Evolutionary conservation across 108 stramenopile species (phyloP).

Genomic region (Chaetoceros tenuissimus): DNA sequence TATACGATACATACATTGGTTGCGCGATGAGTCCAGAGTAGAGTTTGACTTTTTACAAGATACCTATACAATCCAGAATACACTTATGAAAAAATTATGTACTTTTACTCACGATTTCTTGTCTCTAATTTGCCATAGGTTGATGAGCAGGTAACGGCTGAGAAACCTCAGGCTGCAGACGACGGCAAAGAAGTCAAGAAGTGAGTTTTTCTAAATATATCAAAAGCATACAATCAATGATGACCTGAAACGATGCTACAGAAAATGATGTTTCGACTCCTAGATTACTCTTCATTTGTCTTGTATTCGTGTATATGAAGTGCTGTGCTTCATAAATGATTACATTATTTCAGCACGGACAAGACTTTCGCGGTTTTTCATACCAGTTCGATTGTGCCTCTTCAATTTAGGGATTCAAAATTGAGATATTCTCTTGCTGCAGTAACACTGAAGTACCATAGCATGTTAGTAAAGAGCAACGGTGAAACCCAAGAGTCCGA

Average conservation of each 20-base stretch:
- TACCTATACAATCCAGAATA: neutral
- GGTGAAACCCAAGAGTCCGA: too few species aligned
- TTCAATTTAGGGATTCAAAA: too few species aligned
- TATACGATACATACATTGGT: neutral
- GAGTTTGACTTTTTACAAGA: neutral
- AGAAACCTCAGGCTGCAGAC: conserved; percentile 31
- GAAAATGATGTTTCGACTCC: neutral
- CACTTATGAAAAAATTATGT: neutral
- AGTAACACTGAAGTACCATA: too few species aligned
- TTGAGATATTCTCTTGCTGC: too few species aligned
- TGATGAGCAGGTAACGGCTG: conserved; percentile 55
- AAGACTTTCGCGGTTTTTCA: neutral
- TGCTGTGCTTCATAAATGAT: conserved; percentile 4
- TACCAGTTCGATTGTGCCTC: too few species aligned
- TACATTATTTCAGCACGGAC: neutral
- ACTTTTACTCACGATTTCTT: conserved; percentile 1
- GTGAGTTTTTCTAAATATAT: conserved; percentile 39
- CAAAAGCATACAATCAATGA: neutral
- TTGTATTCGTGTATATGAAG: conserved; percentile 11
- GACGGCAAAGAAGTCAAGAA: conserved; percentile 79
- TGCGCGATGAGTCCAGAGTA: neutral
- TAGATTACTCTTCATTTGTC: neutral
- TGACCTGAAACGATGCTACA: neutral
- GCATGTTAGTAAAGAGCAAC: too few species aligned
- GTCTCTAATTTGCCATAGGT: conserved; percentile 19